phyloP scores from a whole-genome alignment of 371 early-diverging fungal species.

The Sporodiniella umbellata region DNA sequence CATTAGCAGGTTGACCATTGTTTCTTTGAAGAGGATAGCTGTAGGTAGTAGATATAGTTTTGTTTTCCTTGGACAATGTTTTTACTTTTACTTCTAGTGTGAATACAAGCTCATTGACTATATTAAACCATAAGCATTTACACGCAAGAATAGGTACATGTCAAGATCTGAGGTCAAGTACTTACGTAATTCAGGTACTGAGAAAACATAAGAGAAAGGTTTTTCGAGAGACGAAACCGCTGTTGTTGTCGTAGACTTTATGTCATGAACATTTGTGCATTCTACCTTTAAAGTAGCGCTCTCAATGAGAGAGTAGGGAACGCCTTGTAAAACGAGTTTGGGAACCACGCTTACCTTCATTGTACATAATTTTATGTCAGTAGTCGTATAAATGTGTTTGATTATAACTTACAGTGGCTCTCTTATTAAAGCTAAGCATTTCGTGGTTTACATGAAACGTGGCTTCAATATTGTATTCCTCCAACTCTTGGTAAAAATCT shows the following conservation, averaged over 20 bases:
- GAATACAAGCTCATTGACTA: conserved; percentile 12
- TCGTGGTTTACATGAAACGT: conserved; percentile 48
- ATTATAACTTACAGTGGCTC: conserved; percentile 25
- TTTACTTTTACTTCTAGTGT: conserved; percentile 35
- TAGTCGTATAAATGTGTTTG: background rate
- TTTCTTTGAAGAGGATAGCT: background rate
- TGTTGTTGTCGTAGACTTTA: conserved; percentile 26
- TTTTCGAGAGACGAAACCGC: conserved; percentile 6
- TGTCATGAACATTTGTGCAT: conserved; percentile 17
- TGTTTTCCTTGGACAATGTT: background rate
- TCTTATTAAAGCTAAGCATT: conserved; percentile 36
- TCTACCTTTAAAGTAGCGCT: conserved; percentile 26
- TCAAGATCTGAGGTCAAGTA: background rate
- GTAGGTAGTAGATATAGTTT: background rate
- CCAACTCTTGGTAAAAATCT: conserved; percentile 25
- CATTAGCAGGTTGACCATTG: background rate
- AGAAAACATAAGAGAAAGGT: conserved; percentile 23
- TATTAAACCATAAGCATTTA: no score
- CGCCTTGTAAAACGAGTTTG: conserved; percentile 19
- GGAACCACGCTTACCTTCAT: conserved; percentile 40
- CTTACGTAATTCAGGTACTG: conserved; percentile 35
- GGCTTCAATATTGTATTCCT: conserved; percentile 33
- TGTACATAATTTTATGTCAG: background rate
- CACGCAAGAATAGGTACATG: background rate
- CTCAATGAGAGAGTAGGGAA: conserved; percentile 40